Base-by-base conservation (phyloP, 768 basidiomycete species). In the Xanthoconium purpureum region DNA sequence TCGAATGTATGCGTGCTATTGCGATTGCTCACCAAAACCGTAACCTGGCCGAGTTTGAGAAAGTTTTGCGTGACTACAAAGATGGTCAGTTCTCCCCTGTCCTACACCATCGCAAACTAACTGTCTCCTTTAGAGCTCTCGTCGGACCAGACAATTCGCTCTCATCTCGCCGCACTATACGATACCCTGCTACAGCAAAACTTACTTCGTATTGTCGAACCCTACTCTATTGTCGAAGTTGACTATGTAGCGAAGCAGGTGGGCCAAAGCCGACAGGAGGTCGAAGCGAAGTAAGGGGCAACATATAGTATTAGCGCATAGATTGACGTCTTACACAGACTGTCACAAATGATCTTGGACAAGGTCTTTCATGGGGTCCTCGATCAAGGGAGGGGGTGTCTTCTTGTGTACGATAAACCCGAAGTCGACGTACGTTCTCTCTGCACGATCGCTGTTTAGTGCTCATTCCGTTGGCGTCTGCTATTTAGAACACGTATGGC, bases 301-400 rank as follows among this genome's bases (percentile, higher is more conserved):
- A 24, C 24, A 24, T 47, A 15, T 17, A 1, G 14, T 24, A 13
- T 2, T 1, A 10, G 15, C 12, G 12, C n/a, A 6, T 30, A 8
- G 18, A 24, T 29, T 65, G 45, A 68, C 43, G 1, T 44, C 24
- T 30, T 53, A 18, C 33, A 6, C 63, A 96, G 95, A 69, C 75
- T 98, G 29, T 94, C 91, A 32, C 96, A 99, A 70, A 98, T 99
- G 96, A 99, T 98, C 59, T 77, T 98, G 37, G 96, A 98, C 74
- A 95, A 95, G 63, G 84, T 95, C 2, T 83, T 98, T 60, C 83
- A 92, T 59, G 96, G 96, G 6, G 94, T 99, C 1, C 79, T 99
- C n/a, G 96, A 98, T 70, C 96, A 98, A 70, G 94, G 93, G 29
- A 82, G 91, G 3, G 94, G 94, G 0, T 94, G 94, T 66, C 74